Evolutionary conservation across 345 rosid genomes (phyloP).

Genomic region (Mangifera indica): DNA sequence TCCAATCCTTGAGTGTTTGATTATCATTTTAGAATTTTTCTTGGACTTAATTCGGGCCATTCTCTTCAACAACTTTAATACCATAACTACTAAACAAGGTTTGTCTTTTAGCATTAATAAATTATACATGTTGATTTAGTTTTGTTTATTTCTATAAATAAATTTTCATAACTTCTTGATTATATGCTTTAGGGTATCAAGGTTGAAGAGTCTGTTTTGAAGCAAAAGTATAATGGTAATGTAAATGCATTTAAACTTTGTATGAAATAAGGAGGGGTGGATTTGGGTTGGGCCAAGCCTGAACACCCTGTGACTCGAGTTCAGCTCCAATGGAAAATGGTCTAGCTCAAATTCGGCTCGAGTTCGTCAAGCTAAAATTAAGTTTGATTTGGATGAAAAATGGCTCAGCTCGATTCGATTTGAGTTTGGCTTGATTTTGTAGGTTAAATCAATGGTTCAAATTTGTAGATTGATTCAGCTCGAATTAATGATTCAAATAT

Average conservation of each 20-base stretch:
- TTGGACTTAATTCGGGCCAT: background rate
- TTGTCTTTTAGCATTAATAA: conserved; percentile 6
- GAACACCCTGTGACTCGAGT: too few relatives aligned
- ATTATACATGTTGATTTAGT: background rate
- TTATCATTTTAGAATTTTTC: background rate
- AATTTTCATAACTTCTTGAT: conserved; percentile 7
- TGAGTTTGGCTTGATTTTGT: too few relatives aligned
- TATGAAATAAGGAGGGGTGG: conserved; percentile 63
- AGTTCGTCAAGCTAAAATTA: too few relatives aligned
- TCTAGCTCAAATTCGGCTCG: too few relatives aligned
- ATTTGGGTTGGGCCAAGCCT: too few relatives aligned
- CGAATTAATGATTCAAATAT: too few relatives aligned
- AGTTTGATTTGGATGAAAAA: too few relatives aligned
- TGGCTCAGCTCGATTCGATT: too few relatives aligned
- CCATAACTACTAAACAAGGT: conserved; percentile 15
- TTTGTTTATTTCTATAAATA: background rate
- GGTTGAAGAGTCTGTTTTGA: conserved; percentile 33
- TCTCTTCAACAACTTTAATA: background rate
- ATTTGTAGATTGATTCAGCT: too few relatives aligned
- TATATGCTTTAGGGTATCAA: conserved; percentile 43
- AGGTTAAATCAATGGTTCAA: too few relatives aligned
- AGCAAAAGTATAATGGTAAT: conserved; percentile 57
- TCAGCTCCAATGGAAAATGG: too few relatives aligned
- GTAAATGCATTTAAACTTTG: conserved; percentile 35
- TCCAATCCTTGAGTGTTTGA: background rate